Evolutionary conservation across 2,329 filamentous ascomycete genomes (phyloP), one percentile per base, ranked within the genome.

Genomic region (Pseudopithomyces maydicus): DNA sequence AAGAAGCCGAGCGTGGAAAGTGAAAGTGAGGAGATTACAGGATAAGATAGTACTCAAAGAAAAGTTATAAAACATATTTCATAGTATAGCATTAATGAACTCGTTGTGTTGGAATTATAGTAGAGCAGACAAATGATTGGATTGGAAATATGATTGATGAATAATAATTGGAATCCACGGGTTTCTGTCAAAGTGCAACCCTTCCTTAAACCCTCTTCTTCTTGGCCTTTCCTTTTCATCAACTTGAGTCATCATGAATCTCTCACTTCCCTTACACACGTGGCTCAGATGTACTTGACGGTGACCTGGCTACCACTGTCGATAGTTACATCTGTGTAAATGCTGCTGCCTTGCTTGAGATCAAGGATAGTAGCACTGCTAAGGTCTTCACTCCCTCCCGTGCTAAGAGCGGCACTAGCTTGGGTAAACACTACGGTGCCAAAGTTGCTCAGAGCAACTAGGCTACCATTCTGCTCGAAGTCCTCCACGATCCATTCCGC

Each of bases 401-500:
- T 19, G 53, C 63, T 57, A 32, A 63, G 64, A 5, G 66, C 72
- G n/a, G 77, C 80, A 42, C 66, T 66, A 43, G 76, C 73, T 46
- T 66, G 65, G 2, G 75, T 78, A 66, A 84, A 84, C 15, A 74
- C 73, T 10, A 84, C 76, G 5, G 70, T 76, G 14, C 78, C 78
- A 57, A 84, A 84, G 64, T 83, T 67, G 32, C 77, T 80, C 51
- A 84, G 74, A 0, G 76, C 64, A 3, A 84, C 79, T 50, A 80
- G 75, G 2, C 64, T 58, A 38, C 62, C 59, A 38, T 74, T 72
- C 2, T 69, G 61, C 57, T 78, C 71, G 60, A 82, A 84, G 55
- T 84, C 82, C 74, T 87, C 85, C 14, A 87, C 84, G 62, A 88
- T 87, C 84, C 85, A 88, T 67, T 88, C 85, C 11, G 84, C 85